Evolutionary conservation across 2,329 filamentous ascomycete species (phyloP).

Genomic region (Teratosphaeria gauchensis): DNA sequence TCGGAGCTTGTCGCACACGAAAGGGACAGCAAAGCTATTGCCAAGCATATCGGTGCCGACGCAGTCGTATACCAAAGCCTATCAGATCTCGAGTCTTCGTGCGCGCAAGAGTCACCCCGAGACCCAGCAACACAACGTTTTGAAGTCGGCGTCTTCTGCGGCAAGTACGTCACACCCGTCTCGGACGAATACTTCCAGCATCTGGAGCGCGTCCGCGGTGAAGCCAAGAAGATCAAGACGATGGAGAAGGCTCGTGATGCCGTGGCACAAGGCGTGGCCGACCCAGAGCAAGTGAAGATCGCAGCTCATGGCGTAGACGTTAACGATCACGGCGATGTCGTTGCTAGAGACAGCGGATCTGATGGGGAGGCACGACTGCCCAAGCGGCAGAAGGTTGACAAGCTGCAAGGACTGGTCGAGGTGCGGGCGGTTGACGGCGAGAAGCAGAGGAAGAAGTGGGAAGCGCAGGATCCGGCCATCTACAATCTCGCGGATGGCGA

Average conservation of each 20-base stretch:
- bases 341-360: slow-evolving; percentile 36
- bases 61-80: slow-evolving; percentile 70
- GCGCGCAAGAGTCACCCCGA: slow-evolving; percentile 58
- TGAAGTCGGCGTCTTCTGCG: slow-evolving; percentile 87
- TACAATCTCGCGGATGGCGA: slow-evolving; percentile 42
- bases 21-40: slow-evolving; percentile 51
- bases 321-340: slow-evolving; percentile 46
- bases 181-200: slow-evolving; percentile 74
- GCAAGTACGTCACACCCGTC: slow-evolving; percentile 74
- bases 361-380: slow-evolving; percentile 10
- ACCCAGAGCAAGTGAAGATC: slow-evolving; percentile 51
- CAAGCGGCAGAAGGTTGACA: slow-evolving; percentile 18
- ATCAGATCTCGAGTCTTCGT: slow-evolving; percentile 69
- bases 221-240: slow-evolving; percentile 58
- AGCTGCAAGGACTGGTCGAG: slow-evolving; percentile 14
- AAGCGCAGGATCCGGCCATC: slow-evolving; percentile 50
- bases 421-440: slow-evolving; percentile 14
- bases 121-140: slow-evolving; percentile 54
- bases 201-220: slow-evolving; percentile 60
- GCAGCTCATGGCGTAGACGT: slow-evolving; percentile 53
- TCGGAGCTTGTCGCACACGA: slow-evolving; percentile 63
- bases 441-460: slow-evolving; percentile 8
- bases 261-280: slow-evolving; percentile 53
- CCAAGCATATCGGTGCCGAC: slow-evolving; percentile 61
- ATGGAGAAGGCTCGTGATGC: slow-evolving; percentile 56